These are phyloP conservation scores for Fusarium denticulatum DNA, from an alignment of 2,329 filamentous ascomycete species.

Conservation along the genomic window DNA sequence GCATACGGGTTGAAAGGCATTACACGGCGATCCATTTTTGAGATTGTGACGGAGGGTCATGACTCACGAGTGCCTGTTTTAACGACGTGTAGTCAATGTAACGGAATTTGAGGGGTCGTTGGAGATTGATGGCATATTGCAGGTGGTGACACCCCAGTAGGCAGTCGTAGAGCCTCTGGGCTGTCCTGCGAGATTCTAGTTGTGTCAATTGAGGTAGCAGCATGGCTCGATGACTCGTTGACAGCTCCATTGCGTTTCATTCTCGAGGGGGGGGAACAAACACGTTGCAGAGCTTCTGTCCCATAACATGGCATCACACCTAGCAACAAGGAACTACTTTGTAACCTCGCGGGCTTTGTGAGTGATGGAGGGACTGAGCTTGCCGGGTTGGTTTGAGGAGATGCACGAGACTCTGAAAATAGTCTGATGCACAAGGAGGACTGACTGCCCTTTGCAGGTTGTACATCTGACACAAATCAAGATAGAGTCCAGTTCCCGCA, in stretches of 20 bases:
- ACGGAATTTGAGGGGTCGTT: rapidly evolving
- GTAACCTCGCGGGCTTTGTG: neutral
- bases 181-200: rapidly evolving
- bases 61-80: rapidly evolving
- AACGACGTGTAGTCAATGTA: rapidly evolving
- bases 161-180: neutral
- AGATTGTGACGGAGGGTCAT: neutral
- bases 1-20: neutral
- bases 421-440: neutral
- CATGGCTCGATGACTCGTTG: neutral
- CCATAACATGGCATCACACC: neutral
- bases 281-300: rapidly evolving
- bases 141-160: neutral
- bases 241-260: rapidly evolving
- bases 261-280: neutral
- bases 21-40: rapidly evolving
- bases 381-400: neutral
- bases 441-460: neutral
- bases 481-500: neutral
- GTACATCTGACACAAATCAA: neutral
- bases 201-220: neutral
- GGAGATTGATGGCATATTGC: rapidly evolving
- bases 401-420: neutral
- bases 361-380: neutral
- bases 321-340: rapidly evolving